Evolutionary conservation across 805 yeast species (phyloP).

Genomic region (Scheffersomyces lignosus): DNA sequence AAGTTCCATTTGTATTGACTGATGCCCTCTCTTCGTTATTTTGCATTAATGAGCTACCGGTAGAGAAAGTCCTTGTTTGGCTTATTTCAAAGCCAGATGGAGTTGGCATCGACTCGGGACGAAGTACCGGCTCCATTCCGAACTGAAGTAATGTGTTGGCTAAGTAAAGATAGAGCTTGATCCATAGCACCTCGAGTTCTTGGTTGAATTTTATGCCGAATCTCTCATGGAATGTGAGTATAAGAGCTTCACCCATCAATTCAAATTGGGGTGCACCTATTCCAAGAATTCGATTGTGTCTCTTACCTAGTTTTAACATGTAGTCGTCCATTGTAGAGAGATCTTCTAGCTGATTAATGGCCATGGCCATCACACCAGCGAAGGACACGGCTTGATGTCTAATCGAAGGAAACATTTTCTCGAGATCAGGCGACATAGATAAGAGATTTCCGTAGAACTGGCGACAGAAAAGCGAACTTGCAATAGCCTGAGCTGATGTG

Average conservation of each 20-base stretch:
- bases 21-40: too few species aligned
- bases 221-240: constrained; percentile 67
- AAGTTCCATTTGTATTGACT: too few species aligned
- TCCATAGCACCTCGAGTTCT: constrained; percentile 70
- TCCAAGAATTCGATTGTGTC: constrained; percentile 74
- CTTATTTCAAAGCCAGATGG: too few species aligned
- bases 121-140: constrained; percentile 53
- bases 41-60: too few species aligned
- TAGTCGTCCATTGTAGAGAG: constrained; percentile 58
- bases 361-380: constrained; percentile 73
- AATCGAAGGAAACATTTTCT: constrained; percentile 68
- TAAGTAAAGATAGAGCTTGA: constrained; percentile 64
- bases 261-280: constrained; percentile 69
- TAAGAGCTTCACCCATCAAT: constrained; percentile 70
- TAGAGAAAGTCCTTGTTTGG: too few species aligned
- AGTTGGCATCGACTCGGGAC: too few species aligned
- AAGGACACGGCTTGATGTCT: constrained; percentile 78
- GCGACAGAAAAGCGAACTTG: constrained; percentile 61
- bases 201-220: constrained; percentile 53
- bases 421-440: constrained; percentile 59
- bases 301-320: constrained; percentile 62
- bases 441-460: constrained; percentile 75
- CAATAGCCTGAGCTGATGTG: constrained; percentile 9
- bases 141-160: constrained; percentile 67
- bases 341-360: constrained; percentile 64